Conservation (phyloP, 1,284 basidiomycete species). For the Naganishia sp. region DNA sequence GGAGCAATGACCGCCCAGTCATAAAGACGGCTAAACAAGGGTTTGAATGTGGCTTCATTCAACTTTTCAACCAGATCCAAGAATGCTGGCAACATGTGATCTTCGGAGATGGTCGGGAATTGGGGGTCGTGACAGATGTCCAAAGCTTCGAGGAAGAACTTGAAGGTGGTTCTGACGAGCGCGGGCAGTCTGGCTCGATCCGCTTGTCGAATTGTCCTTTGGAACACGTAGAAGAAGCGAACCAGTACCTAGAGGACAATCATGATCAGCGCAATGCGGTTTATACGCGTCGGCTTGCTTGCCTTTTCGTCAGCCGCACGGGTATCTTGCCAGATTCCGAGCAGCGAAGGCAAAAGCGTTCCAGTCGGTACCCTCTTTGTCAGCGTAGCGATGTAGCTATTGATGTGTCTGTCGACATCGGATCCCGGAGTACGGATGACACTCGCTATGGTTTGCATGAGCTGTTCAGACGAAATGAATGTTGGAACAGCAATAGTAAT, state of each 20-base stretch:
- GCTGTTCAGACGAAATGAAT: conserved; percentile 54
- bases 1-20: conserved; percentile 82
- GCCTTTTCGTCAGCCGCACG: conserved; percentile 41
- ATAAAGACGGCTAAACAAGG: conserved; percentile 85
- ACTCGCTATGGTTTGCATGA: conserved; percentile 49
- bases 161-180: conserved; percentile 72
- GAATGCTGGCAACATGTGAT: conserved; percentile 59
- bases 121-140: conserved; percentile 61
- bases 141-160: conserved; percentile 78
- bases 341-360: conserved; percentile 65
- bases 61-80: conserved; percentile 87
- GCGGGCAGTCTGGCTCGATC: conserved; percentile 67
- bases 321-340: conserved; percentile 52
- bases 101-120: conserved; percentile 37
- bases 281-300: conserved; percentile 5
- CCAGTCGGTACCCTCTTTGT: conserved; percentile 71
- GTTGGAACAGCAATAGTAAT: conserved; percentile 52
- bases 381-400: conserved; percentile 58
- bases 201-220: conserved; percentile 66
- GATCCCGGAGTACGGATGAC: conserved; percentile 42
- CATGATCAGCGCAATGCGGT: not conserved
- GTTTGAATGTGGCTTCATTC: conserved; percentile 89
- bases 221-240: conserved; percentile 68
- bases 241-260: conserved; percentile 37
- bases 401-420: conserved; percentile 23